Evolutionary conservation across 1,284 basidiomycete genomes (phyloP), one percentile per base, ranked within the genome.

Genomic region (Melampsora americana): DNA sequence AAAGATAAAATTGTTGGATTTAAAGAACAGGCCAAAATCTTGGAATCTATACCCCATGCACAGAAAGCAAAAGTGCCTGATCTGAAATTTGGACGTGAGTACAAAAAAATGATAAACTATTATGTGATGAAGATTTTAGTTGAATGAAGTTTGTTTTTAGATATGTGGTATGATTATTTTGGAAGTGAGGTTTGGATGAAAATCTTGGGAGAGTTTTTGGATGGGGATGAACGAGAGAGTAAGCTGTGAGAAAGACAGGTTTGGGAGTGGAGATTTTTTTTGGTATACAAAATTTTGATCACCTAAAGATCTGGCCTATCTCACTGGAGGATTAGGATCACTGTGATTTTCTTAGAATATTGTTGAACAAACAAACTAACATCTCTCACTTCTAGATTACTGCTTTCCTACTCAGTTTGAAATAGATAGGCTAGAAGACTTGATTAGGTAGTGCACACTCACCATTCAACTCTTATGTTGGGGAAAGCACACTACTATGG

Each of bases 81-180:
- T 23, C n/a, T 14, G 7, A 28, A n/a, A 56, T 56, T 5, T 56
- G 53, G 11, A 56, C 53, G 53, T 56, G 14, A 56, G 53, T 56
- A n/a, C 5, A 28, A 12, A 56, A 48, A 1, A 28, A 5, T 28
- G n/a, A n/a, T 56, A 1, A n/a, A 56, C 12, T n/a, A 56, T 56
- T 18, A 23, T 23, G 2, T 23, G 1, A 5, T 56, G 1, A 1
- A 28, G 7, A 18, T 23, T 18, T 56, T 6, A 28, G n/a, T 56
- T 56, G 26, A 56, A 23, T 23, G 1, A 56, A 28, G 28, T 44
- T 42, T 18, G n/a, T 6, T n/a, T 18, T 1, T 18, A 2, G 32
- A 20, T 39, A 73, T 73, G 46, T 78, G 79, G 79, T 79, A 78
- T 72, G 79, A 79, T 62, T 79, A 79, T 46, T 79, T 71, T 62